These are phyloP conservation scores for Colletotrichum musicola DNA, from an alignment of 2,329 filamentous ascomycete genomes.

Conservation along the genomic window DNA sequence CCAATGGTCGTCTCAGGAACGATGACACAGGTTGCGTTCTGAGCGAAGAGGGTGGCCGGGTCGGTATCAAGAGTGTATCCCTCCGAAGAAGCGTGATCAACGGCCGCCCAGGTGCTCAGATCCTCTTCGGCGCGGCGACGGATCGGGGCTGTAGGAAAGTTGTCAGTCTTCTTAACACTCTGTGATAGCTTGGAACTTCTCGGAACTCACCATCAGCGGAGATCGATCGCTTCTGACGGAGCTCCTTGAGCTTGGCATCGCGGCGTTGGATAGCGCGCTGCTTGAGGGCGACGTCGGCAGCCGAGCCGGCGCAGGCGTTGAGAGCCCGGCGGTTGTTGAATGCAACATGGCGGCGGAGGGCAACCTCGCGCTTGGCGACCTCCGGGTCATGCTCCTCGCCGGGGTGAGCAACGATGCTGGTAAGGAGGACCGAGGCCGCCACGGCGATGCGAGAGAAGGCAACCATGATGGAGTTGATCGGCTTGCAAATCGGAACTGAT, in stretches of 20 bases:
- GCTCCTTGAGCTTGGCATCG: constrained; percentile 50
- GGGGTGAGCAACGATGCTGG: constrained; percentile 45
- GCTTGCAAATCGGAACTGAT: neutral
- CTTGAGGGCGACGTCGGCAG: constrained; percentile 54
- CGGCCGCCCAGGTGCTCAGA: constrained; percentile 49
- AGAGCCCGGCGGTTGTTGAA: constrained; percentile 52
- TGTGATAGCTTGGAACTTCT: too few relatives aligned
- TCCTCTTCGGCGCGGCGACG: constrained; percentile 49
- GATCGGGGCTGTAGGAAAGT: constrained; percentile 38
- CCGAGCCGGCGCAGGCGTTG: constrained; percentile 53
- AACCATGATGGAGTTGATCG: constrained; percentile 16
- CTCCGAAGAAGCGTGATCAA: constrained; percentile 49
- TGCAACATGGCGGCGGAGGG: constrained; percentile 49
- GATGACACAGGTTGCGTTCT: constrained; percentile 35
- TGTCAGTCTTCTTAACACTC: too few relatives aligned
- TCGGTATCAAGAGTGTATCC: constrained; percentile 49
- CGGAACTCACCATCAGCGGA: too few relatives aligned
- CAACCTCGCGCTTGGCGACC: constrained; percentile 48
- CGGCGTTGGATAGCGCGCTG: constrained; percentile 55
- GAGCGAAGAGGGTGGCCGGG: constrained; percentile 43
- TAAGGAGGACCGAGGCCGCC: constrained; percentile 40
- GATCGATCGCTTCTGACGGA: constrained; percentile 46
- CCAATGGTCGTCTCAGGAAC: constrained; percentile 35
- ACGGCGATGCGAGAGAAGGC: constrained; percentile 25
- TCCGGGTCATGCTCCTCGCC: constrained; percentile 47